Evolutionary conservation across 2,329 filamentous ascomycete genomes (phyloP), one percentile per base, ranked within the genome.

Genomic region (Neofusicoccum kwambonambiense): DNA sequence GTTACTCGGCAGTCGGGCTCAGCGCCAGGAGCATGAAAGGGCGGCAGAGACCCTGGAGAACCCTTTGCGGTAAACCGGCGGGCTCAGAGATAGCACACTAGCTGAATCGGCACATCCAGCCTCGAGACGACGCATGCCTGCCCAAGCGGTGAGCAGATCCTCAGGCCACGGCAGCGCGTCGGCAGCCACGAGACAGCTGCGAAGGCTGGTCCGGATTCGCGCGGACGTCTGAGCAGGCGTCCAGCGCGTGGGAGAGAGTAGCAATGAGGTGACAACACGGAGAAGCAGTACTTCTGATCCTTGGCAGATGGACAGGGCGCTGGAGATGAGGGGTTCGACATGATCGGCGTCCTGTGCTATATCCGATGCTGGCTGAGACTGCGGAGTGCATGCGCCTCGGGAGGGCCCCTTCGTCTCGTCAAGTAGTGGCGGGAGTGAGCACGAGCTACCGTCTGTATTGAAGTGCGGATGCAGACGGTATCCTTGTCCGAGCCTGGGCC

Each of bases 61-160:
- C 42, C 11, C 31, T 58, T 34, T 35, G 11, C 39, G n/a, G 41
- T 34, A 22, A 34, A n/a, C 35, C 13, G 52, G 8, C 1, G 34
- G 34, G n/a, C 37, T 37, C n/a, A 17, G 31, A 35, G 12, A 12
- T 19, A 6, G 42, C 9, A 15, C 6, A 6, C 15, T 60, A 47
- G 27, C 27, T 15, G 17, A 22, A 47, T 47, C 37, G 6, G 42
- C 9, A n/a, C 3, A 11, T 37, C 15, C 31, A 19, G 56, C 22
- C 42, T 60, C 56, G 27, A 60, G 9, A 37, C 12, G 42, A 45
- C 8, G 56, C 56, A 60, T 45, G 56, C 12, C 41, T 60, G 56
- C 56, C 56, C 56, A 60, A 60, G 22, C 4, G 42, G 31, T 60
- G 42, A 60, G 56, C 56, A 60, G 56, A 47, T 47, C 11, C 41